Percentiles rank a stretch among this genome's conserved stretches.
Evolutionary conservation across 1,284 basidiomycete species (phyloP).

Genomic region (Fomitopsis palustris): DNA sequence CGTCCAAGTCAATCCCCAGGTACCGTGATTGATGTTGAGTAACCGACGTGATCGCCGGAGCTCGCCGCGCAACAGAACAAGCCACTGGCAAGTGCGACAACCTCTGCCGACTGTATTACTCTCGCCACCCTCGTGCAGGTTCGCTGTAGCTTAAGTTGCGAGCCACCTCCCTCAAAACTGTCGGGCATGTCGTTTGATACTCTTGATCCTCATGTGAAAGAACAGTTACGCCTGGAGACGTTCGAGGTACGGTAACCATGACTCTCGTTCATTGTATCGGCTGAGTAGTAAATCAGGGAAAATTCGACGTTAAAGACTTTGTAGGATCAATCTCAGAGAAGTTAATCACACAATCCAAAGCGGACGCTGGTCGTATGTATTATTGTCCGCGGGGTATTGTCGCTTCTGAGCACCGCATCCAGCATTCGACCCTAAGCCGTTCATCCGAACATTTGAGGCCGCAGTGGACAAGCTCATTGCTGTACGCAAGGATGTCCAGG

Average conservation of each 20-base stretch:
- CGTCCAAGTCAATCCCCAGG: neutral
- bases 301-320: slow-evolving; percentile 92
- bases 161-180: neutral
- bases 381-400: neutral
- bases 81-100: neutral
- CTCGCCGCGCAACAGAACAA: neutral
- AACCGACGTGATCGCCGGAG: neutral
- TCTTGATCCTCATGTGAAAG: slow-evolving; percentile 26
- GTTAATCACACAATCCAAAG: slow-evolving; percentile 81
- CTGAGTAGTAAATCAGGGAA: slow-evolving; percentile 49
- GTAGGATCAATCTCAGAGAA: slow-evolving; percentile 83
- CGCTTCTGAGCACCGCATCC: neutral
- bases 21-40: neutral
- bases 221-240: slow-evolving; percentile 25
- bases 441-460: slow-evolving; percentile 88
- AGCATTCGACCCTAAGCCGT: slow-evolving; percentile 95
- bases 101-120: neutral
- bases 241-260: slow-evolving; percentile 24
- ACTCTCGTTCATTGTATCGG: neutral
- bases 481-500: slow-evolving; percentile 84
- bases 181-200: slow-evolving; percentile 2
- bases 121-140: no score
- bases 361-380: slow-evolving; percentile 76
- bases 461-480: slow-evolving; percentile 86
- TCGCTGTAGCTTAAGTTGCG: neutral